Evolutionary conservation across 352 stramenopile genomes (phyloP), one percentile per base, ranked within the genome.

Genomic region (Phytophthora hibernalis): DNA sequence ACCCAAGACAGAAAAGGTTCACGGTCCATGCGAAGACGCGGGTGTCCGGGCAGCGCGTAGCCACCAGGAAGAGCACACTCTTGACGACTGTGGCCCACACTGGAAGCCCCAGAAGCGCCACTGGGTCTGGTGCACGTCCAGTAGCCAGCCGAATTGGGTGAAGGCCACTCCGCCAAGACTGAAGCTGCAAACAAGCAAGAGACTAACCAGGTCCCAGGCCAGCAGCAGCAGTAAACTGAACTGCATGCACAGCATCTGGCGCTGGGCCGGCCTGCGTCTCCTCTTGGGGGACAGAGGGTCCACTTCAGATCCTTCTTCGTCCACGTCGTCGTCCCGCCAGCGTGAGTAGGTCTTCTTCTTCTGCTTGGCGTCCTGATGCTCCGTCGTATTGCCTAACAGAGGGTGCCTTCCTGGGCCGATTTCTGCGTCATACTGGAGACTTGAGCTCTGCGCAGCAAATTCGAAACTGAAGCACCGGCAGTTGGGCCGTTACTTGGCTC

Each of bases 101-200:
- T 0, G 87, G 85, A 1, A 95, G 61, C 2, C 84, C 79, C 85
- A 92, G 80, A 85, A 95, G 50, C 83, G 83, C 84, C 84, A 95
- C 37, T 81, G 71, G 28, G 78, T 61, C 24, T 68, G 57, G 9
- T 72, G 54, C 2, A 76, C 57, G 26, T 82, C 75, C 24, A 86
- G 56, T 12, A 93, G 74, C 85, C 85, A 93, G 13, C 49, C 12
- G 28, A 79, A 28, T 2, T 37, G 31, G 9, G 72, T 57, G 48
- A 91, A 88, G 42, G 60, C 73, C 0, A 53, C 26, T 5, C 57
- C 55, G 5, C 82, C 82, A 24, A 93, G 69, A 20, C 81, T 86
- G n/a, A 87, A 66, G 47, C 77, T 70, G 57, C 73, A 79, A 3
- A 92, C 70, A 7, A 63, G 57, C 28, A 93, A 53, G 16, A 92